Evolutionary conservation across 495 filamentous ascomycete species (phyloP), one percentile per base, ranked within the genome.

Genomic region (Tuber magnatum): DNA sequence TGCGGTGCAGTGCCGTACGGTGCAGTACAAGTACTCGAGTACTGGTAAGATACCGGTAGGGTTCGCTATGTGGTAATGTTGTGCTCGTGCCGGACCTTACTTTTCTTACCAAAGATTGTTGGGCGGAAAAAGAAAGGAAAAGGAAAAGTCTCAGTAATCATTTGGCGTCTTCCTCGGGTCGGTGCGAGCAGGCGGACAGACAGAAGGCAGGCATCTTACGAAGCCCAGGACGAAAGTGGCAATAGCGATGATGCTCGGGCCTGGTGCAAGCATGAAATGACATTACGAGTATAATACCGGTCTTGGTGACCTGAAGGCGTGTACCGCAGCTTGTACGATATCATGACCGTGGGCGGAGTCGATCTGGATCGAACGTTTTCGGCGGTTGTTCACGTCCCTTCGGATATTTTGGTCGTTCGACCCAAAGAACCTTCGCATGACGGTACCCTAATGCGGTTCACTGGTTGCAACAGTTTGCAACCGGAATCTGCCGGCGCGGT

Each of bases 311-410:
- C 56, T 7, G 28, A 35, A 32, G n/a, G 56, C 28, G 56, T 35
- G 28, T 32, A 65, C 56, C 18, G 56, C 32, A 14, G 51, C 56
- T 32, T 18, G 3, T 35, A 40, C 39, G 39, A 40, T 40, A 65
- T 65, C 56, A 65, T 6, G 18, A 18, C 56, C 32, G 56, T 35
- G 16, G 56, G 56, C 56, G 56, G 56, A 5, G 56, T 65, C 56
- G 56, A 65, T 65, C 56, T 35, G 56, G 28, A 65, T 65, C 56
- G 56, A 65, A 35, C 56, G 56, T 35, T 65, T 65, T 65, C 56
- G 28, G 56, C 56, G 28, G 18, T 65, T 61, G 32, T 35, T 65
- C 56, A 65, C 56, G 14, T 65, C 56, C 10, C 51, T 61, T 65
- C 56, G 56, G 56, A 28, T 65, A 65, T 65, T 65, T 32, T 65